Base-by-base conservation (phyloP, 768 basidiomycete species). In the Solioccasus polychromus region DNA sequence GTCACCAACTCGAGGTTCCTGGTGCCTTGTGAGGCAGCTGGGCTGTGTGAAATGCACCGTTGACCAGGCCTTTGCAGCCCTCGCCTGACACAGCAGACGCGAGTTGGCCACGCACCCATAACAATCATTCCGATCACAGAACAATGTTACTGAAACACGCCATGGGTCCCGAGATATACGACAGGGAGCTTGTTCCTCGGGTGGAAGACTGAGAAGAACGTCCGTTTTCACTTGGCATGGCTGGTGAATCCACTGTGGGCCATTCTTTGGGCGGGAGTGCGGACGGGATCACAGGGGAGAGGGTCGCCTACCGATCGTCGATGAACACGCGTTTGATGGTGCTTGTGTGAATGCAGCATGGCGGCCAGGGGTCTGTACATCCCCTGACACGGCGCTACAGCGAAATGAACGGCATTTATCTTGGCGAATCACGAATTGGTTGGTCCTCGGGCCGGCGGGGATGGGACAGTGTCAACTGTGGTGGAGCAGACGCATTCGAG, bases 341-440 rank as follows among this genome's bases (percentile, higher is more conserved):
- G 38, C 34, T 50, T 48, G 48, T 36, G 44, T 51, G 55, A 60
- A 48, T 45, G 48, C 51, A 50, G 44, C 56, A 48, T 53, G 57
- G 57, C 56, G 41, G 35, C 44, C 53, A 65, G 53, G 53, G 56
- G 60, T 30, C 32, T 23, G 9, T 28, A 28, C 41, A 18, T 12
- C 42, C 53, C 47, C 44, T 64, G 47, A 48, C 39, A 45, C 36
- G 40, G 37, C 47, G 49, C 36, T 22, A 41, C 5, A 28, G 35
- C 40, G 31, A 51, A 60, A 61, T 60, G 61, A 61, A 61, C 57
- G 54, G 61, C 50, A 62, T 46, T 34, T 44, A 47, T 44, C 41
- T 37, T 48, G 48, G 48, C 28, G 62, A 48, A 47, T 52, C 51
- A 40, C 50, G 50, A 48, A 48, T 45, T 47, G 3, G 47, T 30